Conservation (phyloP, 768 basidiomycete species). For the Leccinum longicurvipes region DNA sequence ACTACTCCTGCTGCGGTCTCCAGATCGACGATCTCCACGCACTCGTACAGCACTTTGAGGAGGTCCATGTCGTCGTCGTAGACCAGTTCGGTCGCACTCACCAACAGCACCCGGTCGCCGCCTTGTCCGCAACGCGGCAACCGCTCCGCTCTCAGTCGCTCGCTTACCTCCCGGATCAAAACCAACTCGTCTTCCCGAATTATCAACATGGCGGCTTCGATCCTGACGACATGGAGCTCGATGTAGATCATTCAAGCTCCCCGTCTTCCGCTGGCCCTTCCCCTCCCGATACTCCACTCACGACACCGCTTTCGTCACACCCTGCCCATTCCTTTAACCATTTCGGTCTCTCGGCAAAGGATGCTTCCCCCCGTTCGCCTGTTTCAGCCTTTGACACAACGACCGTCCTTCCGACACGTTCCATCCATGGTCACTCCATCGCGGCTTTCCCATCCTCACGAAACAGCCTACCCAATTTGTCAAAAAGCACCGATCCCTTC, state of each 20-base stretch:
- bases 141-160: constrained; percentile 32
- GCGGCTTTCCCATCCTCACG: constrained; percentile 31
- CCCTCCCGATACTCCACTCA: constrained; percentile 44
- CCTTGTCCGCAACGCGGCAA: constrained; percentile 35
- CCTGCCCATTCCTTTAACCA: constrained; percentile 31
- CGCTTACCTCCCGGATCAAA: constrained; percentile 26
- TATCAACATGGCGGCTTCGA: constrained; percentile 51
- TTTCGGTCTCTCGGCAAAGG: constrained; percentile 30
- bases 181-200: constrained; percentile 25
- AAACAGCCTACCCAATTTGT: constrained; percentile 26
- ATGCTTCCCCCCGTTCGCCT: constrained; percentile 30
- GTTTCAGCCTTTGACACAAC: constrained; percentile 52
- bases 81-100: constrained; percentile 40
- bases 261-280: constrained; percentile 41
- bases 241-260: constrained; percentile 56
- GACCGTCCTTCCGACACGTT: constrained; percentile 49
- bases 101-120: constrained; percentile 21
- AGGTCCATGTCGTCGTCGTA: constrained; percentile 79
- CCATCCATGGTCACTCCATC: constrained; percentile 37
- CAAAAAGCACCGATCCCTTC: constrained; percentile 52
- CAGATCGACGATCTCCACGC: constrained; percentile 74
- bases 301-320: constrained; percentile 39
- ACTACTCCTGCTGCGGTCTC: constrained; percentile 88
- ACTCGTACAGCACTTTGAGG: constrained; percentile 89
- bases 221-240: constrained; percentile 80